These are phyloP conservation scores for Corynespora cassiicola DNA, from an alignment of 2,329 filamentous ascomycete species.

Conservation along the genomic window DNA sequence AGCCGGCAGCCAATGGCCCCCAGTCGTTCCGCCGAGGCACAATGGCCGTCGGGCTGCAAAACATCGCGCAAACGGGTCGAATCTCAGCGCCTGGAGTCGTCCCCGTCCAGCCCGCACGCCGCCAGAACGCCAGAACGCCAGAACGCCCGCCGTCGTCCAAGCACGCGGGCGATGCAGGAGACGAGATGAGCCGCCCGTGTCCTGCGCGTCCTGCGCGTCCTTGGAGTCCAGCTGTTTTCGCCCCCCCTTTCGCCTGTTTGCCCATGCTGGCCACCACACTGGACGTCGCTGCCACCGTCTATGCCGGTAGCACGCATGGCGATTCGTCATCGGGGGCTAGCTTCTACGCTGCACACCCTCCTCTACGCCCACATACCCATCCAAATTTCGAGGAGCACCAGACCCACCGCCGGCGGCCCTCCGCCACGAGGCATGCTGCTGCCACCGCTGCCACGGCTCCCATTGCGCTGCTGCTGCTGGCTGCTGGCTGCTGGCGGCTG, in stretches of 20 bases:
- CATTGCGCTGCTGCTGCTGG: too few relatives aligned
- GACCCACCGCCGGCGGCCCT: too few relatives aligned
- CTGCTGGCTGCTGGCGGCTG: too few relatives aligned
- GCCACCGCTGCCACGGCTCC: too few relatives aligned
- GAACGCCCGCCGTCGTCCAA: conserved; percentile 4
- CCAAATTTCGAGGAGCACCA: conserved; percentile 13
- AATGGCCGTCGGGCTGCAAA: conserved; percentile 13
- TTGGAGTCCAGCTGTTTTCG: too few relatives aligned
- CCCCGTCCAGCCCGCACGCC: conserved; percentile 15
- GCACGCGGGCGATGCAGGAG: conserved; percentile 11
- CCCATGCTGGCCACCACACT: too few relatives aligned
- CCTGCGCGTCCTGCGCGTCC: neutral
- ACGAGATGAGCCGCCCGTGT: too few relatives aligned
- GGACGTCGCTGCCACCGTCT: too few relatives aligned
- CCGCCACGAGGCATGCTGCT: too few relatives aligned
- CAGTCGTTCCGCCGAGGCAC: conserved; percentile 31
- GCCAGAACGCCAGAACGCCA: neutral
- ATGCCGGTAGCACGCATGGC: conserved; percentile 25
- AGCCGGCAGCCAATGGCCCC: conserved; percentile 29
- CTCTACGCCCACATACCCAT: too few relatives aligned
- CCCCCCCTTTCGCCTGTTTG: too few relatives aligned
- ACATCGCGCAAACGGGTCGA: conserved; percentile 24
- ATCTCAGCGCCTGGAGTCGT: conserved; percentile 30
- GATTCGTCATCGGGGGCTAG: conserved; percentile 34
- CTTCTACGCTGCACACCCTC: too few relatives aligned